Percentiles rank a stretch among this genome's conserved stretches.
Evolutionary conservation across 2,329 filamentous ascomycete genomes (phyloP).

Genomic region (Malbranchea zuffiana): DNA sequence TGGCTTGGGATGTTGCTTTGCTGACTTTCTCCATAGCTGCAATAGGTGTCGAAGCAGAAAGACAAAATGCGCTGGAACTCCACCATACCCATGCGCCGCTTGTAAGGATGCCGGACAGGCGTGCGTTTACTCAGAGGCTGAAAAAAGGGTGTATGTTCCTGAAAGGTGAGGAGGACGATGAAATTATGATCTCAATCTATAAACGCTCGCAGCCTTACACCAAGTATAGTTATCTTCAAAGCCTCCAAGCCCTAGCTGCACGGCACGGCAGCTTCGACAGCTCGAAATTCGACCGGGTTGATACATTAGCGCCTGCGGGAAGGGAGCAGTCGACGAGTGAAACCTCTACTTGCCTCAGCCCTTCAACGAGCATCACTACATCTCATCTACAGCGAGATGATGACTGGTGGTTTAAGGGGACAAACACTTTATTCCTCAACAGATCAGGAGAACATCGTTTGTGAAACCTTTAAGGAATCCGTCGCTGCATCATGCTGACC

Average conservation of each 20-base stretch:
- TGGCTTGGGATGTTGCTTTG: not conserved
- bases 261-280: not conserved
- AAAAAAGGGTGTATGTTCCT: slow-evolving; percentile 16
- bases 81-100: slow-evolving; percentile 13
- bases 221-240: slow-evolving; percentile 14
- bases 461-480: not conserved
- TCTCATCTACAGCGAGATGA: not conserved
- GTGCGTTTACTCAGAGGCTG: slow-evolving; percentile 16
- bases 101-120: slow-evolving; percentile 11
- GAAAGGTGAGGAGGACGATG: slow-evolving; percentile 17
- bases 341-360: not conserved
- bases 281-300: not conserved
- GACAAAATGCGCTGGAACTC: slow-evolving; percentile 17
- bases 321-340: not conserved
- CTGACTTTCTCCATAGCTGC: slow-evolving; percentile 14
- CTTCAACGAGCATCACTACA: not conserved
- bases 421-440: not conserved
- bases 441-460: slow-evolving; percentile 2
- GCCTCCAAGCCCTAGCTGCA: slow-evolving; percentile 13
- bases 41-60: slow-evolving; percentile 18
- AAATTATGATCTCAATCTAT: not conserved
- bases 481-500: not conserved
- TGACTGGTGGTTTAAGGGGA: slow-evolving; percentile 5
- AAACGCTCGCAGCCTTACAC: not conserved
- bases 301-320: not conserved